Evolutionary conservation across 768 basidiomycete genomes (phyloP), one percentile per base, ranked within the genome.

Genomic region (Pleurotus salmoneostramineus): DNA sequence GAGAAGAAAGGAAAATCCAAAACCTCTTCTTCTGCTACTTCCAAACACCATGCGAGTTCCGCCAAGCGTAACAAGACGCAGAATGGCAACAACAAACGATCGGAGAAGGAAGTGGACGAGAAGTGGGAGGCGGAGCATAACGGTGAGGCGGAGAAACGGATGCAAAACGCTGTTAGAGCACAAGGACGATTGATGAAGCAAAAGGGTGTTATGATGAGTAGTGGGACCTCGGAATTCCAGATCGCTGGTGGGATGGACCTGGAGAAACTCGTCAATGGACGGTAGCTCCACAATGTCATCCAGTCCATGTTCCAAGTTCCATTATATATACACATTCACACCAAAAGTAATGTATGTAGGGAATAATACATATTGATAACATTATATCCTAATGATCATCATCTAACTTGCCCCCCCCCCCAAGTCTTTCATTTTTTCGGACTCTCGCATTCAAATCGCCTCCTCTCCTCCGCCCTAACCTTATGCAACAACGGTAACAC

Each of bases 171-270:
- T 44, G 94, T 96, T 33, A 83, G 95, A 45, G 79, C 82, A 10
- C 92, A 93, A 66, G 95, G 95, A 6, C 80, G 91, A 51, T 72
- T 90, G 57, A 83, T 84, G 56, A 95, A 89, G 78, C 87, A 87
- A 70, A 84, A 83, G 32, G 95, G 95, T 17, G 76, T 82, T 55
- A 84, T 92, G 82, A 75, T 83, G 60, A 83, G 83, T 62, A 83
- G 78, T 55, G 87, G 85, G 42, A 75, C 77, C 14, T 81, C 80
- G 34, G 92, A 94, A 68, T 94, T 93, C 74, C 92, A 94, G 71
- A 80, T 93, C 58, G 81, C 87, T 50, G 80, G 83, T 27, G 82
- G 83, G 2, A 71, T 78, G 63, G 79, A 76, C n/a, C 66, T 91
- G 63, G 87, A 86, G 67, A 84, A 79, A 65, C 67, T 91, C 58